Conservation (phyloP, 768 basidiomycete species). For the Leccinellum luteum region DNA sequence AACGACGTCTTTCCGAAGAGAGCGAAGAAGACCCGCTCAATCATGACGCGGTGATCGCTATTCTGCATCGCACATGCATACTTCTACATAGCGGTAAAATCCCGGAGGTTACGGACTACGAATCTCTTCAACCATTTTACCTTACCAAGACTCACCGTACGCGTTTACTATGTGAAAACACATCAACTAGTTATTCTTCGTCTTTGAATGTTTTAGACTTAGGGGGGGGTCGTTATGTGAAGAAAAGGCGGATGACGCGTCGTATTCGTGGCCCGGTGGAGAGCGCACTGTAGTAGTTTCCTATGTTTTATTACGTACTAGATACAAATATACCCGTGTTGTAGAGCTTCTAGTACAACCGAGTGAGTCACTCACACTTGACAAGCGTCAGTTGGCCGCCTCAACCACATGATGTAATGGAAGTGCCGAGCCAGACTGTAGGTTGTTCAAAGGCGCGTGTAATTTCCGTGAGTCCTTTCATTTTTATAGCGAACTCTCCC, state of each 20-base stretch:
- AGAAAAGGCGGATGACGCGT: not conserved
- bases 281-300: not conserved
- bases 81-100: not conserved
- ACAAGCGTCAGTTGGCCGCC: too few relatives aligned
- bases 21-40: not conserved
- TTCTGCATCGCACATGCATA: not conserved
- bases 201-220: not conserved
- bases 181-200: not conserved
- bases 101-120: not conserved
- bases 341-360: too few relatives aligned
- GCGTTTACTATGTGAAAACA: not conserved
- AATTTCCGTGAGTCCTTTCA: not conserved
- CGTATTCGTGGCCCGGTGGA: not conserved
- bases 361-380: too few relatives aligned
- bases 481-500: not conserved
- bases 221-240: not conserved
- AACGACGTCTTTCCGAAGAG: not conserved
- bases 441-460: too few relatives aligned
- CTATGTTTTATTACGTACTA: not conserved
- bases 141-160: not conserved
- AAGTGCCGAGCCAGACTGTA: too few relatives aligned
- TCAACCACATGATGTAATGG: too few relatives aligned
- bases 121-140: not conserved
- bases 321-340: too few relatives aligned
- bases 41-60: not conserved